Evolutionary conservation across 1,284 basidiomycete genomes (phyloP).

Genomic region (Cutaneotrichosporon dermatis): DNA sequence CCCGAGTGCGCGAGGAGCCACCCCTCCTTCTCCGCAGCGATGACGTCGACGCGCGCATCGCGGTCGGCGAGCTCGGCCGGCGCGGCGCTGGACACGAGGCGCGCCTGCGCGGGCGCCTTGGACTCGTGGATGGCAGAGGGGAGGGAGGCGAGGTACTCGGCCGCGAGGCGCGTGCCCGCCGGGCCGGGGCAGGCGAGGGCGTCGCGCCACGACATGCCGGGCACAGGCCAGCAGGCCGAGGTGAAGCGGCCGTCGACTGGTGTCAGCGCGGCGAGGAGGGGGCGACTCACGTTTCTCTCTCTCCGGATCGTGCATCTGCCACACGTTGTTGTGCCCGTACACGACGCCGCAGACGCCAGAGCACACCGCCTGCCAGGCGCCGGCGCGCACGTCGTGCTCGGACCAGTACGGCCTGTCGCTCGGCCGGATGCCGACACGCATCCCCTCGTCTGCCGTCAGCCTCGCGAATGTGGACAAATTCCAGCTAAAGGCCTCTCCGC

Average conservation of each 20-base stretch:
- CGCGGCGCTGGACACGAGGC: slow-evolving; percentile 18
- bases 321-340: slow-evolving; percentile 24
- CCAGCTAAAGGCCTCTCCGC: too few species aligned
- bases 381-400: slow-evolving; percentile 17
- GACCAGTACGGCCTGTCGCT: slow-evolving; percentile 10
- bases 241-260: background rate
- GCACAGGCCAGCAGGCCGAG: background rate
- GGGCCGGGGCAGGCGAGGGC: slow-evolving; percentile 9
- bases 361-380: slow-evolving; percentile 21
- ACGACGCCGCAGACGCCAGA: slow-evolving; percentile 18
- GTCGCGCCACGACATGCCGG: slow-evolving; percentile 14
- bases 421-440: background rate
- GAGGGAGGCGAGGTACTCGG: slow-evolving; percentile 9
- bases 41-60: slow-evolving; percentile 14
- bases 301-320: slow-evolving; percentile 21
- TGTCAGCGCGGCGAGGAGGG: background rate
- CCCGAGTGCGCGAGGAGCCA: slow-evolving; percentile 22
- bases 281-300: slow-evolving; percentile 17
- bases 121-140: slow-evolving; percentile 16
- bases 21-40: slow-evolving; percentile 8
- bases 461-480: too few species aligned
- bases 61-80: slow-evolving; percentile 8
- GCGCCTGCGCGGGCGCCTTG: slow-evolving; percentile 13
- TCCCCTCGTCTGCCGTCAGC: background rate
- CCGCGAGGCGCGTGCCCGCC: slow-evolving; percentile 12